A percentile compares a stretch with the other conserved stretches of the same genome.
phyloP scores from a whole-genome alignment of 129 eudicot genomes.

The Apium graveolens region DNA sequence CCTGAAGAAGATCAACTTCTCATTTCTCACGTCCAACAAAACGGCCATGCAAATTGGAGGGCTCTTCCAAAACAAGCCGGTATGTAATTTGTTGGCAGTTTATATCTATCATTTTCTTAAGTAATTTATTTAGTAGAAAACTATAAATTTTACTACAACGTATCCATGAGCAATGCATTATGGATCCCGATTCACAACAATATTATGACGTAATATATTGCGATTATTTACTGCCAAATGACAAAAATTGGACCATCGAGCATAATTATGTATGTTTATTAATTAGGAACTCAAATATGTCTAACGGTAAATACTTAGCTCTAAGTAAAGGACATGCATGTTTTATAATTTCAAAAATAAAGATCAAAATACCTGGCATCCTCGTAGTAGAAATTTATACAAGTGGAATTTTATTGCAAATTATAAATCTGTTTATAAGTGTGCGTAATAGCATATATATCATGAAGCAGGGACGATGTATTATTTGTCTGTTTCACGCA shows the following conservation, averaged over 20 bases:
- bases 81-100: not conserved
- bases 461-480: too few relatives aligned
- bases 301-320: too few relatives aligned
- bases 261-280: not conserved
- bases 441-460: not conserved
- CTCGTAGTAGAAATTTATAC: not conserved
- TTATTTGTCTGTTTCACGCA: not conserved
- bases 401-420: too few relatives aligned
- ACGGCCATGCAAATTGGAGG: slow-evolving; percentile 33
- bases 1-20: slow-evolving; percentile 29
- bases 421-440: too few relatives aligned
- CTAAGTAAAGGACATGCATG: not conserved
- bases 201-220: too few relatives aligned
- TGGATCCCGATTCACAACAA: too few relatives aligned
- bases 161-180: too few relatives aligned
- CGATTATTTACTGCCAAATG: too few relatives aligned
- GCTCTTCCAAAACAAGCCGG: slow-evolving; percentile 33
- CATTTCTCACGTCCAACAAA: slow-evolving; percentile 21
- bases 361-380: not conserved
- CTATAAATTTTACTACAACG: too few relatives aligned
- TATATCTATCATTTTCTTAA: too few relatives aligned
- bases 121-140: too few relatives aligned
- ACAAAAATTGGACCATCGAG: too few relatives aligned
- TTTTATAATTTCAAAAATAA: not conserved
- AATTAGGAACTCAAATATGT: not conserved